Conservation (phyloP, 2,329 filamentous ascomycete genomes). For the Clathrospora elynae region DNA sequence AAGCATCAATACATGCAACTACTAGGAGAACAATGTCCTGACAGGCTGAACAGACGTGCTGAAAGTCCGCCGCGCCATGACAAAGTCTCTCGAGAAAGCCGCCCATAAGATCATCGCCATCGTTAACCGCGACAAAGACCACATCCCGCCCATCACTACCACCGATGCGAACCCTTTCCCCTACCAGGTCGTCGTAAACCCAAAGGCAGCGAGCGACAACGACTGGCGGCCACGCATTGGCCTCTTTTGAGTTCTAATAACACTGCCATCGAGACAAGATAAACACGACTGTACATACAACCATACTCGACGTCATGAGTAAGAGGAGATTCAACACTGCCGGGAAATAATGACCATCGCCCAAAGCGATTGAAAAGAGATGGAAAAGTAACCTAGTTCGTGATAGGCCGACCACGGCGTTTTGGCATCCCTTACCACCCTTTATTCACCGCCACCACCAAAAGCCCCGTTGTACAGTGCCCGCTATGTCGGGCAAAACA, state of each 20-base stretch:
- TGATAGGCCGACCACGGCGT: constrained; percentile 9
- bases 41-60: constrained; percentile 68
- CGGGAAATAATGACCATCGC: constrained; percentile 7
- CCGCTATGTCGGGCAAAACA: constrained; percentile 27
- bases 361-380: constrained; percentile 20
- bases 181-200: constrained; percentile 89
- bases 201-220: constrained; percentile 64
- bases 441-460: constrained; percentile 11
- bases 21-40: constrained; percentile 4
- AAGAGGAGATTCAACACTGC: constrained; percentile 35
- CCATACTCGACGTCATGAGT: constrained; percentile 8
- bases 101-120: constrained; percentile 88
- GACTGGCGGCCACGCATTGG: constrained; percentile 81
- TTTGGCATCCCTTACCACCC: constrained; percentile 7
- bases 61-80: constrained; percentile 89
- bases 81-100: constrained; percentile 82
- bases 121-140: constrained; percentile 87
- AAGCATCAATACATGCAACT: constrained; percentile 38
- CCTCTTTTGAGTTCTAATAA: constrained; percentile 31
- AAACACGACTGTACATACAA: constrained; percentile 29
- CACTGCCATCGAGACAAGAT: constrained; percentile 1
- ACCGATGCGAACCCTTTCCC: constrained; percentile 92
- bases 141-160: constrained; percentile 95
- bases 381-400: constrained; percentile 24
- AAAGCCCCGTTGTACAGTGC: constrained; percentile 34